Base-by-base conservation (phyloP, 768 basidiomycete genomes). In the Panus rudis region DNA sequence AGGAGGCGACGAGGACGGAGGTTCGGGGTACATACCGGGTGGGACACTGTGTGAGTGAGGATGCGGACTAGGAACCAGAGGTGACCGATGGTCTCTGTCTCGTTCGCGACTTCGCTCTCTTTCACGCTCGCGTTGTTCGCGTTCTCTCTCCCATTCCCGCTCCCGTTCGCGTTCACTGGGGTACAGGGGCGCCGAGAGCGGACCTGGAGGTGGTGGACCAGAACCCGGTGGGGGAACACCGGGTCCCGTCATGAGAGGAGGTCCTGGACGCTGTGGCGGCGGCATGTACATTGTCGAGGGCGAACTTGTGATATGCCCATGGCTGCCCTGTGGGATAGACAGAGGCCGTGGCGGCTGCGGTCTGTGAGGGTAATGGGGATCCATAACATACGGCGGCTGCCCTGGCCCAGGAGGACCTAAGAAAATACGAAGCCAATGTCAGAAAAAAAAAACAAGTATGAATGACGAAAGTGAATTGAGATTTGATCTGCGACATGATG, bases 201-300 rank as follows among this genome's bases (percentile, higher is more conserved):
- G 21, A 30, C 26, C 41, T 16, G 33, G 37, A 12, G 40, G 28
- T 17, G 43, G 47, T 23, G 48, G 45, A 2, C 32, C 31, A 3
- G 44, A 41, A 28, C 22, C 46, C 33, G 27, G 39, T 17, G 41
- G 37, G 27, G 42, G 43, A 8, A n/a, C n/a, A n/a, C n/a, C n/a
- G n/a, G n/a, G 45, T 16, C n/a, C 42, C 26, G 34, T 48, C 43
- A 10, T 39, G 44, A 6, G 46, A 28, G 40, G 50, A 37, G 34
- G 49, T 38, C 31, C 32, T 30, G 32, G 33, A 6, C 45, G 40
- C 5, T 39, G 19, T 3, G 54, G 51, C 20, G 51, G 52, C 3
- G 53, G 59, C 27, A 55, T 57, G 48, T 59, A 54, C 46, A 50
- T 50, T 14, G 52, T 24, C 7, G 53, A 50, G 10, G 49, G 52